Base-by-base conservation (phyloP, 352 stramenopile species). In the Phytophthora tubulina region DNA sequence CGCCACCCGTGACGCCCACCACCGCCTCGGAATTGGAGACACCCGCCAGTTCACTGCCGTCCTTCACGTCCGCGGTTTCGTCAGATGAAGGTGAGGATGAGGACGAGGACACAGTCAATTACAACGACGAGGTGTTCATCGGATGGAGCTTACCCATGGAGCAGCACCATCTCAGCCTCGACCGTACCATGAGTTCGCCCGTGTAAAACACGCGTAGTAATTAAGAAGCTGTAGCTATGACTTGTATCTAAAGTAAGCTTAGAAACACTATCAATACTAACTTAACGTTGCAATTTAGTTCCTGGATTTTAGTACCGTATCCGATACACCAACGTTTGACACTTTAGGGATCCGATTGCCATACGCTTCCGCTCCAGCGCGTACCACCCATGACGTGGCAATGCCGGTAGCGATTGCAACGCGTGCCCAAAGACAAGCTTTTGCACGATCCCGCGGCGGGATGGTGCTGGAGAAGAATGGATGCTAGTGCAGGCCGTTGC, bases 21-120 rank as follows among this genome's bases (percentile, higher is more conserved):
- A 64, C 63, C 6, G 42, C 44, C 10, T 80, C 70, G 6, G 74
- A 81, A 51, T 31, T 69, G 36, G 69, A 69, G 50, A 78, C 68
- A 10, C 59, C 71, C 3, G 53, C 55, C 11, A 64, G 48, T 27
- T 76, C 58, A 14, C 27, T 72, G 17, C 56, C 55, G 27, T 81
- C 74, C 13, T 68, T 72, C 52, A 72, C 64, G n/a, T 73, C 67
- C 31, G 74, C 70, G 15, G 56, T 67, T 42, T 73, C 74, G 45
- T 79, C 75, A 3, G 73, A 78, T 32, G 74, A 81, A 35, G 63
- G 62, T 14, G 74, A 80, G 33, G 77, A 71, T 2, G 58, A 66
- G 45, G 35, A 57, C 5, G 45, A 66, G 10, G 62, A 64, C 56
- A 70, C 53, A 3, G 44, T 69, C 17, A 63, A 79, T 31, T 67